Base-by-base conservation (phyloP, 257 asterid species). In the Salvia hispanica region DNA sequence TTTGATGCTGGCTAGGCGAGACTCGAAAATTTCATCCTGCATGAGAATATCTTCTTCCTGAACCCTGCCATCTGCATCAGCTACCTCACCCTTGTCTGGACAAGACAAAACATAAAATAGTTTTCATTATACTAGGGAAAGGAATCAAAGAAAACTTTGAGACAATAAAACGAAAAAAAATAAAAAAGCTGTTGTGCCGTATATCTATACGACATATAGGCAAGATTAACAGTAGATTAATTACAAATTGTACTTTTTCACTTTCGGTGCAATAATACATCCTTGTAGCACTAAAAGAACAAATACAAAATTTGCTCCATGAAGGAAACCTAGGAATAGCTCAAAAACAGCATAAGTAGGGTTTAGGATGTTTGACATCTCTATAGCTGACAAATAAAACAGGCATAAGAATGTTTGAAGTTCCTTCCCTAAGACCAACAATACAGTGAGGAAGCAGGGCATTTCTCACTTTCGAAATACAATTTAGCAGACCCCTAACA, bases 1-100 rank as follows among this genome's bases (percentile, higher is more conserved):
- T 78, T 88, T 94, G 82, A 94, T 88, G 85, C 92, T 84, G 66
- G 96, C 91, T 59, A 94, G 77, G 46, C 99, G 97, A 72, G 99
- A 87, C 79, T 84, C 91, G 74, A 75, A 85, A 60, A 91, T 83
- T 80, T 94, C 99, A 75, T 94, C 99, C 82, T 88, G 96, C 84
- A 86, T 80, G 76, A 86, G 72, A 77, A 59, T 75, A 76, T 88
- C 95, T 75, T 92, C 97, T 77, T 91, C 99, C 63, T 73, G 95
- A 67, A 67, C 58, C 77, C 85, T 88, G 51, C 83, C 82, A 53
- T 91, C 97, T 68, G 82, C 69, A 64, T 94, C 99, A 74, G 86
- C 56, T 70, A 67, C 77, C 47, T 91, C 99, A 16, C 81, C 81
- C 79, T 94, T 94, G 64, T 94, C 97, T 94, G 83, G 77, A 78